Conservation (phyloP, 306 rosid species). For the Casuarina cunninghamiana region DNA sequence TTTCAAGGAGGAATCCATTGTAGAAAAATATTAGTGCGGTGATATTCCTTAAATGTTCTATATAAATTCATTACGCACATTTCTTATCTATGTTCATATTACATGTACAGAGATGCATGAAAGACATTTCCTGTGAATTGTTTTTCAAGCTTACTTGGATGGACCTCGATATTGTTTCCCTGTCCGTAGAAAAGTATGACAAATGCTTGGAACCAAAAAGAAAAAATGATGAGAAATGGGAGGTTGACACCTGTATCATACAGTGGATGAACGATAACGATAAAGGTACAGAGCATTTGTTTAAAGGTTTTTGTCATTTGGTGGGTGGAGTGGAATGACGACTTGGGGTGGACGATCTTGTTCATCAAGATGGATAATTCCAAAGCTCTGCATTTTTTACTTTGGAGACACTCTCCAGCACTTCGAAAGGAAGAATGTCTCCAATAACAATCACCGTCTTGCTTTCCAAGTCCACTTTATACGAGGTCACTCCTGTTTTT, state of each 20-base stretch:
- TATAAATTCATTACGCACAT: too few species aligned
- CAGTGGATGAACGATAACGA: not conserved
- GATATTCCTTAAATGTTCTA: too few species aligned
- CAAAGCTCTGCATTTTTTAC: constrained; percentile 77
- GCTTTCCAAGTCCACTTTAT: constrained; percentile 73
- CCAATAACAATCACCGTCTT: constrained; percentile 82
- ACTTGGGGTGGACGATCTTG: constrained; percentile 15
- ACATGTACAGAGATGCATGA: too few species aligned
- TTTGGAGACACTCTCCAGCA: constrained; percentile 77
- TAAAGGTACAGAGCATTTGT: not conserved
- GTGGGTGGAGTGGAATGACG: constrained; percentile 26
- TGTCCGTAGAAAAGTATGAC: not conserved
- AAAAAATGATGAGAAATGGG: not conserved
- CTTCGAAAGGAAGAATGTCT: constrained; percentile 82
- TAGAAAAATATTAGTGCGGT: too few species aligned
- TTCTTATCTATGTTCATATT: too few species aligned
- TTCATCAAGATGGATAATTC: constrained; percentile 37
- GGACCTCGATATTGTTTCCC: not conserved
- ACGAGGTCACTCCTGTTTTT: constrained; percentile 74
- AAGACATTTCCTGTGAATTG: too few species aligned
- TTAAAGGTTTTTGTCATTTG: not conserved
- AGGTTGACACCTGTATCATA: not conserved
- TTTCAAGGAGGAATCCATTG: too few species aligned
- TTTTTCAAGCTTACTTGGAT: not conserved
- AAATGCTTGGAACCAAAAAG: not conserved